These are phyloP conservation scores for Pseudocercospora musae DNA, from an alignment of 2,329 filamentous ascomycete species.

Conservation along the genomic window DNA sequence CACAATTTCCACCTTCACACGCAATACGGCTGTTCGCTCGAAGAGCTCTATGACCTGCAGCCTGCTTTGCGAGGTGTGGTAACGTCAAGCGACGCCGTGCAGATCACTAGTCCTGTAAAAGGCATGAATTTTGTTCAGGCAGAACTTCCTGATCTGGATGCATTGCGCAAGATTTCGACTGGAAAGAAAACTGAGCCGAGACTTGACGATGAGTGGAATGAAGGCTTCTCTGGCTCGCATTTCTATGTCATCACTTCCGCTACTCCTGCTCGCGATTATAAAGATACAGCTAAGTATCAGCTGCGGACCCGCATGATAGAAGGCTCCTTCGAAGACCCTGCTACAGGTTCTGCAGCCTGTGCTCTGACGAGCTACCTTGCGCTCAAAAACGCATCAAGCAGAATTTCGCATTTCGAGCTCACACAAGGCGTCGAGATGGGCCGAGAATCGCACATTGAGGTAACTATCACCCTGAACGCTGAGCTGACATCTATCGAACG, in stretches of 20 bases:
- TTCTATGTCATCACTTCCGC: conserved; percentile 53
- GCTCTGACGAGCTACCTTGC: conserved; percentile 46
- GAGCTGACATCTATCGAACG: conserved; percentile 37
- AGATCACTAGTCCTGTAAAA: conserved; percentile 56
- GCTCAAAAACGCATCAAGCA: conserved; percentile 34
- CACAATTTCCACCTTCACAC: conserved; percentile 64
- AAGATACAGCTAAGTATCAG: conserved; percentile 22
- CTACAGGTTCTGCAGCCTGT: conserved; percentile 51
- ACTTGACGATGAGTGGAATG: conserved; percentile 50
- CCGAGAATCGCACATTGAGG: conserved; percentile 48
- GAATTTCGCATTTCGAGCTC: conserved; percentile 39
- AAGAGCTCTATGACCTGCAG: conserved; percentile 38
- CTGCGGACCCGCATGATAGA: conserved; percentile 62
- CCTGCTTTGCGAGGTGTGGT: conserved; percentile 29
- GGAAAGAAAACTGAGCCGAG: conserved; percentile 35
- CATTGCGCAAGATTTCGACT: conserved; percentile 49
- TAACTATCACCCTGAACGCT: conserved; percentile 44
- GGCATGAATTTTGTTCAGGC: conserved; percentile 73
- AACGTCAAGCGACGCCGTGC: conserved; percentile 16
- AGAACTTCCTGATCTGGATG: conserved; percentile 58
- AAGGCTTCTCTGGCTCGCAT: conserved; percentile 55
- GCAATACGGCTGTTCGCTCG: conserved; percentile 28
- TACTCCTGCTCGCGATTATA: conserved; percentile 26
- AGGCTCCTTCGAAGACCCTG: conserved; percentile 48
- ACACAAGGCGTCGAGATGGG: conserved; percentile 54